A percentile compares a stretch with the other conserved stretches of the same genome.
phyloP scores from a whole-genome alignment of 2,329 filamentous ascomycete species.

The Ophiocordyceps unilateralis region DNA sequence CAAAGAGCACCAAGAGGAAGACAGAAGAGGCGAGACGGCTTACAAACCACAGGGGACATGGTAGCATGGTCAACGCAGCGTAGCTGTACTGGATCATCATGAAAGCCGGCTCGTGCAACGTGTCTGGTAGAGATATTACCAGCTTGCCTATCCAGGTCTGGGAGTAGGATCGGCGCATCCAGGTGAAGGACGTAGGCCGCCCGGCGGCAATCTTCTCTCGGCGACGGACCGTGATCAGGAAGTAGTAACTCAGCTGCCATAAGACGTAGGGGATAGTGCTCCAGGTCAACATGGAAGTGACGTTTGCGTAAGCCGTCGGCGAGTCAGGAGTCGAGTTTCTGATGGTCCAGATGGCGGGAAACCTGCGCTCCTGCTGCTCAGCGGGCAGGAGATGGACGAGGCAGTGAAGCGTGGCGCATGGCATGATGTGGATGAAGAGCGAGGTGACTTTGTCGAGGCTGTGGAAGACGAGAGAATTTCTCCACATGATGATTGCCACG shows the following conservation, averaged over 20 bases:
- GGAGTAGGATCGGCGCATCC: slow-evolving; percentile 81
- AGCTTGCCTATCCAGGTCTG: slow-evolving; percentile 78
- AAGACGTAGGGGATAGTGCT: slow-evolving; percentile 80
- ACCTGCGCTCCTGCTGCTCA: slow-evolving; percentile 48
- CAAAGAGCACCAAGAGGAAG: slow-evolving; percentile 72
- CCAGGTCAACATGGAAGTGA: slow-evolving; percentile 81
- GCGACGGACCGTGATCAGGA: slow-evolving; percentile 89
- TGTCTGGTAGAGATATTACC: slow-evolving; percentile 59
- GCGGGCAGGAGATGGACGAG: slow-evolving; percentile 66
- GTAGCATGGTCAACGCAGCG: slow-evolving; percentile 81
- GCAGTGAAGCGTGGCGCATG: slow-evolving; percentile 82
- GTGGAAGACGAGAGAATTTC: slow-evolving; percentile 96
- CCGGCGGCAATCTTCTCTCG: slow-evolving; percentile 91
- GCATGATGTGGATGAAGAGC: slow-evolving; percentile 99
- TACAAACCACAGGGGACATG: slow-evolving; percentile 90
- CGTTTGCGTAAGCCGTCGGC: slow-evolving; percentile 58
- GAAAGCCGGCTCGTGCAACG: slow-evolving; percentile 73
- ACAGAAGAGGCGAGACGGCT: slow-evolving; percentile 60
- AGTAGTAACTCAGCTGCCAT: slow-evolving; percentile 88
- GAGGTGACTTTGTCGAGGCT: slow-evolving; percentile 96
- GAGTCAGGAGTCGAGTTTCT: slow-evolving; percentile 52
- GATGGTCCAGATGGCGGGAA: slow-evolving; percentile 75
- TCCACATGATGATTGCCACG: slow-evolving; percentile 96
- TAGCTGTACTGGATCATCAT: slow-evolving; percentile 94
- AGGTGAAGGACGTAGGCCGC: slow-evolving; percentile 90